Evolutionary conservation across 2,329 filamentous ascomycete species (phyloP), one percentile per base, ranked within the genome.

Genomic region (Zarea fungicola): DNA sequence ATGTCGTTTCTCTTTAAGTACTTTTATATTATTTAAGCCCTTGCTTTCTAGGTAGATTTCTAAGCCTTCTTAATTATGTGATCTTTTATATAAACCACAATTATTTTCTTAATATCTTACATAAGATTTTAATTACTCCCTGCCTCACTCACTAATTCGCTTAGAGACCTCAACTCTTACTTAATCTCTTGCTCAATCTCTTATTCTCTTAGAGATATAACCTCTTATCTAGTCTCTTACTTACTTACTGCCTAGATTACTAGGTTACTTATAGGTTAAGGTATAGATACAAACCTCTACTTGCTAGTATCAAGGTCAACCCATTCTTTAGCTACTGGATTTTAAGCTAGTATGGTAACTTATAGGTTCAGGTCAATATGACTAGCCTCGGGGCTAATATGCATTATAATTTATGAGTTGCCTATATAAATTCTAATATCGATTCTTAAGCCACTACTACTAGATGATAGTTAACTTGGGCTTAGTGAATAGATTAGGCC

Each of bases 371-470:
- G 22, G 37, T 41, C 37, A 6, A 41, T 41, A 10, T 41, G 37
- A 25, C 37, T 41, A 19, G 34, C 31, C 16, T 46, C 31, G 9
- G 22, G 42, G 42, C 42, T 46, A 36, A 46, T 46, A 22, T 16
- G 42, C 31, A 46, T 46, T 29, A 28, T 46, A 36, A 46, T 46
- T 22, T 48, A 22, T 10, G 35, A 48, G 22, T 37, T 48, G 44
- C 21, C 32, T 41, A 22, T 25, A 23, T 37, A 39, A 19, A 48
- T 28, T 40, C 44, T 23, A 29, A 48, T 48, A 31, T 48, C 29
- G 34, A 48, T 48, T 22, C 22, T 21, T 25, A 25, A 41, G 16
- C 16, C 8, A 18, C 25, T 23, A 36, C n/a, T 29, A 36, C n/a
- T 37, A 7, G 29, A 35, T 34, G 31, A 19, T n/a, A 26, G 42